Base-by-base conservation (phyloP, 2,329 filamentous ascomycete species). In the Aspergillus flavus region DNA sequence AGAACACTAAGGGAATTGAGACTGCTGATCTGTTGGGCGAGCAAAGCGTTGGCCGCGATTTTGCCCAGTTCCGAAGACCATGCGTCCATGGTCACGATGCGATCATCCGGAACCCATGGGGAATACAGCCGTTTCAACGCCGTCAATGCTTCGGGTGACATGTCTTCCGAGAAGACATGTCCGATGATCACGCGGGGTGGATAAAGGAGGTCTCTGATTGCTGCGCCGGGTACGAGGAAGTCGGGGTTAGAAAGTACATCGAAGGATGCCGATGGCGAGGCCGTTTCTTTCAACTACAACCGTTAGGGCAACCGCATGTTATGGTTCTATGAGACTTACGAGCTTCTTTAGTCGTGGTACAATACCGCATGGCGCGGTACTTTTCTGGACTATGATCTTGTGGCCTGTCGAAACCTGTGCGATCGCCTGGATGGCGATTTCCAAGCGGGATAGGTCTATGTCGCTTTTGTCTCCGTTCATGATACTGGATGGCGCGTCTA, bases 1-100 rank as follows among this genome's bases (percentile, higher is more conserved):
- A 70, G 53, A 30, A 58, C 55, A 12, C 62, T 48, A 6, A 70
- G 28, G 1, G 65, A 56, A 12, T 59, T 56, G 1, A 69, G 46
- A 30, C 58, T 61, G 52, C 56, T 65, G 5, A 68, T 65, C 61
- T 69, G 67, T 39, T 70, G 68, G 3, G 67, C 63, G 1, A 69
- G 54, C 9, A 66, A 43, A 3, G 67, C 67, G 21, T 63, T 65
- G 0, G 61, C 59, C 0, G 60, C 63, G 2, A 70, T 60, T n/a
- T 64, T 63, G 12, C 65, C 64, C 1, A 70, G 53, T 26, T 70
- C 68, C 0, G 65, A 58, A 0, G 67, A 69, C 64, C 64, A 70
- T 16, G 68, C 68, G 36, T 70, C 68, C 68, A 70, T 70, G 28
- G 68, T 69, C 30, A 70, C 58, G 12, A 70, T 65, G 14, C 61